A percentile compares a stretch with the other conserved stretches of the same genome.
These are phyloP conservation scores for Diaporthe eres DNA, from an alignment of 2,329 filamentous ascomycete species.

Conservation along the genomic window DNA sequence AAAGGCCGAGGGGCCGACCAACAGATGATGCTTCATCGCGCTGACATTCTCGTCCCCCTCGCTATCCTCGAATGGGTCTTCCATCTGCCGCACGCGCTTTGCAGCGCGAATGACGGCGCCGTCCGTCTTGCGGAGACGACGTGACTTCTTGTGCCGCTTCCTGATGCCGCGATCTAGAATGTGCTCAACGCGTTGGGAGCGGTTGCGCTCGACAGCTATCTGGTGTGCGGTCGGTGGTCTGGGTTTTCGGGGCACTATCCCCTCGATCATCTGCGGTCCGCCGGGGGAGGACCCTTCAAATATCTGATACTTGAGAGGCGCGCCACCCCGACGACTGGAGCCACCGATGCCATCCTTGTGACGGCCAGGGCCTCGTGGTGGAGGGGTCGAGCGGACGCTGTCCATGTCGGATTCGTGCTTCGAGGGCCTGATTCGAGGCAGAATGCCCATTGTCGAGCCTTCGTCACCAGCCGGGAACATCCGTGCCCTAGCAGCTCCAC, in stretches of 20 bases:
- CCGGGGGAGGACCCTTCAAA: slow-evolving; percentile 74
- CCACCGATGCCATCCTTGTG: slow-evolving; percentile 53
- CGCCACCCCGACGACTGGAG: slow-evolving; percentile 58
- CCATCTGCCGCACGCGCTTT: slow-evolving; percentile 71
- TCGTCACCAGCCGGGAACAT: slow-evolving; percentile 56
- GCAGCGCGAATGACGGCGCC: slow-evolving; percentile 78
- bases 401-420: slow-evolving; percentile 72
- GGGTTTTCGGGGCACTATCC: slow-evolving; percentile 72
- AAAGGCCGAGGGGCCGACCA: slow-evolving; percentile 43
- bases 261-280: slow-evolving; percentile 66
- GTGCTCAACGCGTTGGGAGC: slow-evolving; percentile 84
- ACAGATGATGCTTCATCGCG: slow-evolving; percentile 49
- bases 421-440: slow-evolving; percentile 74
- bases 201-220: slow-evolving; percentile 83
- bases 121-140: slow-evolving; percentile 65
- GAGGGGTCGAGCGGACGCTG: slow-evolving; percentile 67
- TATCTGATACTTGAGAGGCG: slow-evolving; percentile 70
- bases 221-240: slow-evolving; percentile 86
- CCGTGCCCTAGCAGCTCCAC: slow-evolving; percentile 58
- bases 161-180: slow-evolving; percentile 83
- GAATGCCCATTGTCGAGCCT: slow-evolving; percentile 67
- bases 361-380: slow-evolving; percentile 57
- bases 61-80: slow-evolving; percentile 72
- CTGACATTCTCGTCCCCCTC: slow-evolving; percentile 67
- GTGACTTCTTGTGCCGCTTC: slow-evolving; percentile 73